Percentiles rank a stretch among this genome's conserved stretches.
Conservation (phyloP, 805 yeast species). For the Metschnikowia lochheadii region DNA sequence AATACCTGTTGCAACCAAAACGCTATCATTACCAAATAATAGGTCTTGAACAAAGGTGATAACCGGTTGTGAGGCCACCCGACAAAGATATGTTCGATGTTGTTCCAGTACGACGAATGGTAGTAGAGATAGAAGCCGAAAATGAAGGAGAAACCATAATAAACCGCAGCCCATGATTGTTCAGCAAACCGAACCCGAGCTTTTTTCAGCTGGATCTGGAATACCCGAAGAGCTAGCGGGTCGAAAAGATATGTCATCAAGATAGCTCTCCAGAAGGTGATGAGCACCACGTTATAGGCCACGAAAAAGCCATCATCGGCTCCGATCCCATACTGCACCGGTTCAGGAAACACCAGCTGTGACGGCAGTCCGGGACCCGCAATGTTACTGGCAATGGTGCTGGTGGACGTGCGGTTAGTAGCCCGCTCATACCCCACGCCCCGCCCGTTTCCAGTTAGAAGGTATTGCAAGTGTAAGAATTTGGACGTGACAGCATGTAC, state of each 20-base stretch:
- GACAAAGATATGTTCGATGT: constrained; percentile 54
- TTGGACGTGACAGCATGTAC: constrained; percentile 28
- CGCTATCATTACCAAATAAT: constrained; percentile 69
- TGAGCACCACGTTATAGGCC: constrained; percentile 48
- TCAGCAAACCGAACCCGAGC: constrained; percentile 72
- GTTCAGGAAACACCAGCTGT: neutral
- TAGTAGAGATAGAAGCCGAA: constrained; percentile 57
- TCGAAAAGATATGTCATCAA: constrained; percentile 53
- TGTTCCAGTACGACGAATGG: constrained; percentile 54
- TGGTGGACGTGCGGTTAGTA: neutral
- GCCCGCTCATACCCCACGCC: neutral
- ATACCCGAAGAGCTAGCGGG: constrained; percentile 47
- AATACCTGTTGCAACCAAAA: constrained; percentile 79
- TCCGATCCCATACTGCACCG: constrained; percentile 48
- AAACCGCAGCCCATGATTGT: constrained; percentile 74
- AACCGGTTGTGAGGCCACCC: constrained; percentile 74
- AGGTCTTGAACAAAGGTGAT: constrained; percentile 51
- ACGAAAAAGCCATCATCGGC: constrained; percentile 52
- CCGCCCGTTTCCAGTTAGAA: constrained; percentile 8
- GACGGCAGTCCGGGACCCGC: neutral
- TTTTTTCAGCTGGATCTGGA: constrained; percentile 46
- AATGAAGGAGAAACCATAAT: constrained; percentile 52
- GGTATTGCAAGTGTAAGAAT: constrained; percentile 34
- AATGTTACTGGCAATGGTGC: too few relatives aligned
- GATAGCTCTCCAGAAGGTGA: constrained; percentile 57